A percentile compares a stretch with the other conserved stretches of the same genome.
These are phyloP conservation scores for Cystobasidium pallidum DNA, from an alignment of 1,284 basidiomycete genomes.

Conservation along the genomic window DNA sequence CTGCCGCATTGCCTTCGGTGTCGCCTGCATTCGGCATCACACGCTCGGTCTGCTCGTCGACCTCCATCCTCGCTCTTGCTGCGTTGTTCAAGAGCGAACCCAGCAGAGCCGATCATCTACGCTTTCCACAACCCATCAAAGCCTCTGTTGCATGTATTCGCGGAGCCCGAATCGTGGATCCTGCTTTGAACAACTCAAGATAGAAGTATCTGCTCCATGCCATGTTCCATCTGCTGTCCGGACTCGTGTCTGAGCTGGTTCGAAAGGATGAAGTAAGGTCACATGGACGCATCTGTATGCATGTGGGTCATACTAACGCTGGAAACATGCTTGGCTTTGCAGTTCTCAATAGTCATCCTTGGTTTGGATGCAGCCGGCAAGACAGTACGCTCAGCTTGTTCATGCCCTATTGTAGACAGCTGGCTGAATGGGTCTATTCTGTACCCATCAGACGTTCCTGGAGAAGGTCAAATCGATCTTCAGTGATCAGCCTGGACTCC, in stretches of 20 bases:
- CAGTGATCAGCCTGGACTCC: conserved; percentile 77
- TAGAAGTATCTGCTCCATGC: conserved; percentile 8
- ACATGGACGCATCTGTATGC: not conserved
- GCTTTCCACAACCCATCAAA: not conserved
- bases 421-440: conserved; percentile 1
- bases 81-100: not conserved
- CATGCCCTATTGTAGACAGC: not conserved
- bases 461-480: conserved; percentile 92
- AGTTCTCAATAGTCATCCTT: conserved; percentile 86
- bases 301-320: not conserved
- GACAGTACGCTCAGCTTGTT: conserved; percentile 64
- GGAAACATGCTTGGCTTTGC: not conserved
- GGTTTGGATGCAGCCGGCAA: conserved; percentile 78
- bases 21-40: conserved; percentile 31
- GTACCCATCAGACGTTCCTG: conserved; percentile 69
- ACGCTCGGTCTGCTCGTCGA: conserved; percentile 9
- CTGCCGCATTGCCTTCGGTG: conserved; percentile 10
- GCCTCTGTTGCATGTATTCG: not conserved
- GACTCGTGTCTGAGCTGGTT: conserved; percentile 83
- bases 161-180: not conserved
- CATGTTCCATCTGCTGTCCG: conserved; percentile 90
- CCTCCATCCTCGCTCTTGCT: conserved; percentile 16
- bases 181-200: not conserved
- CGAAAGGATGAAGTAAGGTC: conserved; percentile 73
- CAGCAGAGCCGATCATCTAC: conserved; percentile 7